A percentile compares a stretch with the other conserved stretches of the same genome.
These are phyloP conservation scores for Calonectria pseudoturangicola DNA, from an alignment of 2,329 filamentous ascomycete species.

Conservation along the genomic window DNA sequence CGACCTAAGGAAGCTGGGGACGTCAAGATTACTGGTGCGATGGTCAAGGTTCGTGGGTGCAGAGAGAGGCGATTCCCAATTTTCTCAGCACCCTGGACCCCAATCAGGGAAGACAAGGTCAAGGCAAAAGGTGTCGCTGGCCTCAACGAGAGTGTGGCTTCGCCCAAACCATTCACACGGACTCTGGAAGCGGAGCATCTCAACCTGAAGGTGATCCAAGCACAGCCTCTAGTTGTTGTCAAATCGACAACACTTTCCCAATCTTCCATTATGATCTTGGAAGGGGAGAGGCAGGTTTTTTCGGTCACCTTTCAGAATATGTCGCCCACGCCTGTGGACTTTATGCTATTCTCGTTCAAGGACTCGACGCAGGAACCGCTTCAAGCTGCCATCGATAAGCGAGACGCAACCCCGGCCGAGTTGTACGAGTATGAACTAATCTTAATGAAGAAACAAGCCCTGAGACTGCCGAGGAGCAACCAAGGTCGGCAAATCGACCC, in stretches of 20 bases:
- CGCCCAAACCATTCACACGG: slow-evolving; percentile 61
- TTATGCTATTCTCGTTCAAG: slow-evolving; percentile 91
- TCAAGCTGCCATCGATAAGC: slow-evolving; percentile 83
- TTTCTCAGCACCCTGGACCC: slow-evolving; percentile 85
- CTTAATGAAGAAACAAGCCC: slow-evolving; percentile 82
- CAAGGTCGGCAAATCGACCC: slow-evolving; percentile 78
- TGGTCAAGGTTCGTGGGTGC: slow-evolving; percentile 87
- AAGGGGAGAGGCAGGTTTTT: slow-evolving; percentile 88
- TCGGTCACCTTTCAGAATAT: slow-evolving; percentile 87
- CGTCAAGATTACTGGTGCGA: slow-evolving; percentile 85
- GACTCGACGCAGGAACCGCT: slow-evolving; percentile 89
- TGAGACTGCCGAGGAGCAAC: slow-evolving; percentile 73
- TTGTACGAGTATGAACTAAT: slow-evolving; percentile 91
- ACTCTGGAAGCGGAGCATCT: slow-evolving; percentile 71
- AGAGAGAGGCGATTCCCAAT: slow-evolving; percentile 89
- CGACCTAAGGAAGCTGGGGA: slow-evolving; percentile 80
- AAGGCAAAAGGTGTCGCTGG: slow-evolving; percentile 83
- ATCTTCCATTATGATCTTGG: slow-evolving; percentile 91
- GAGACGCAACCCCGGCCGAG: slow-evolving; percentile 85
- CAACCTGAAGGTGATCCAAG: slow-evolving; percentile 83
- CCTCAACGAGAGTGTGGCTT: slow-evolving; percentile 67
- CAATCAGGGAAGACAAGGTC: slow-evolving; percentile 81
- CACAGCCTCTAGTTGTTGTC: slow-evolving; percentile 85
- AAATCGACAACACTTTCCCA: slow-evolving; percentile 87
- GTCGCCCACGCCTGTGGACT: slow-evolving; percentile 85